phyloP scores from a whole-genome alignment of 306 rosid species.

The Carpinus viminea region DNA sequence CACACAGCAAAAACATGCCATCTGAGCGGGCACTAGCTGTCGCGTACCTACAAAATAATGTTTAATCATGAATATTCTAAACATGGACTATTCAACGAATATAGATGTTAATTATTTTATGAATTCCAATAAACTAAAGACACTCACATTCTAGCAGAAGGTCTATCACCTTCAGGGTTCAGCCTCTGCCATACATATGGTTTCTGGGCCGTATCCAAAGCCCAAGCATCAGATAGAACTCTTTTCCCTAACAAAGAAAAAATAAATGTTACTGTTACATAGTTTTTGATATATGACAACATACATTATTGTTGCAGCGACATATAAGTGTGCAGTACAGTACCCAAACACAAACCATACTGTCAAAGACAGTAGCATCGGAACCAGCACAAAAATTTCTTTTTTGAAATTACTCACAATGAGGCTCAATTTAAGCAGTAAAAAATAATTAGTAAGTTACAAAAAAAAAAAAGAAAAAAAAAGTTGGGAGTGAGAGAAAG shows the following conservation, averaged over 20 bases:
- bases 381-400: not conserved
- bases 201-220: conserved; percentile 93
- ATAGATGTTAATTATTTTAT: conserved; percentile 13
- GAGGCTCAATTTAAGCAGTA: not conserved
- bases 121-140: conserved; percentile 23
- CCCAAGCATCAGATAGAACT: conserved; percentile 94
- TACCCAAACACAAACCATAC: not conserved
- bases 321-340: not conserved
- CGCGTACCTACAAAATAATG: conserved; percentile 81
- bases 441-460: not conserved
- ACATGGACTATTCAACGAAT: conserved; percentile 1
- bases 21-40: conserved; percentile 99
- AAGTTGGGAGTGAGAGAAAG: not conserved
- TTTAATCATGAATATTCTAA: conserved; percentile 14
- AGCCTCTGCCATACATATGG: conserved; percentile 93
- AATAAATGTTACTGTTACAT: conserved; percentile 16
- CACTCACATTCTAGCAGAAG: conserved; percentile 98
- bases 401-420: not conserved
- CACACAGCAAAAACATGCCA: conserved; percentile 99
- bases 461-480: not conserved
- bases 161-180: conserved; percentile 95
- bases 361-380: not conserved
- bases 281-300: conserved; percentile 26
- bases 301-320: conserved; percentile 20
- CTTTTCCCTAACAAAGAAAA: conserved; percentile 75